Base-by-base conservation (phyloP, 257 asterid genomes). In the Solanum rostratum region DNA sequence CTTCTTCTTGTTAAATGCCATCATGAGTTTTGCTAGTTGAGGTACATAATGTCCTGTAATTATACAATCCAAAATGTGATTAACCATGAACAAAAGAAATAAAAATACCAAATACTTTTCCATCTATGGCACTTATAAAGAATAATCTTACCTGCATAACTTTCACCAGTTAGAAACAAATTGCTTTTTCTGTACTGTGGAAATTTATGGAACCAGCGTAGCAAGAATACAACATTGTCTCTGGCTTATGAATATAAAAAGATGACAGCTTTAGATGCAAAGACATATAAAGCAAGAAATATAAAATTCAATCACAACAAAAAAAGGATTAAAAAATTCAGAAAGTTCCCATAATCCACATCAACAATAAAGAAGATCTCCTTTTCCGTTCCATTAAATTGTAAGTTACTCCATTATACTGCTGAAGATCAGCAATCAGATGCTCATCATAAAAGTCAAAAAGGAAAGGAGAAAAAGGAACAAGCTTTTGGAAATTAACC, bases 141-240 rank as follows among this genome's bases (percentile, higher is more conserved):
- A 78, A 78, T 29, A 50, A 78, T 46, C 19, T 11, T 88, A 93
- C 95, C 97, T 83, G 95, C 97, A 84, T 93, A 92, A 84, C 95
- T 93, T 89, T 93, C 97, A 29, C 94, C 97, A 62, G 97, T 92
- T 70, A 93, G 79, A 83, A 90, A 93, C 88, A 93, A 87, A 86
- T 84, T 85, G 53, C 83, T 88, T 87, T 89, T 85, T 74, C 70
- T 91, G 63, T 90, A 92, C 79, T 90, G 88, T 1, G 97, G 94
- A 79, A 90, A 93, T 85, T 88, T 87, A 85, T 84, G 82, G 93
- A 92, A 90, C 97, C 97, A 93, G 19, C 88, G 88, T 82, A 81
- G 88, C 90, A 93, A 88, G 92, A 92, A 93, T 81, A 85, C 87
- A 45, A 92, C 90, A 86, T 93, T 93, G 86, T 93, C 95, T 84